Percentiles rank a stretch among this genome's conserved stretches.
Conservation (phyloP, 768 basidiomycete genomes). For the Pholiota microspora region DNA sequence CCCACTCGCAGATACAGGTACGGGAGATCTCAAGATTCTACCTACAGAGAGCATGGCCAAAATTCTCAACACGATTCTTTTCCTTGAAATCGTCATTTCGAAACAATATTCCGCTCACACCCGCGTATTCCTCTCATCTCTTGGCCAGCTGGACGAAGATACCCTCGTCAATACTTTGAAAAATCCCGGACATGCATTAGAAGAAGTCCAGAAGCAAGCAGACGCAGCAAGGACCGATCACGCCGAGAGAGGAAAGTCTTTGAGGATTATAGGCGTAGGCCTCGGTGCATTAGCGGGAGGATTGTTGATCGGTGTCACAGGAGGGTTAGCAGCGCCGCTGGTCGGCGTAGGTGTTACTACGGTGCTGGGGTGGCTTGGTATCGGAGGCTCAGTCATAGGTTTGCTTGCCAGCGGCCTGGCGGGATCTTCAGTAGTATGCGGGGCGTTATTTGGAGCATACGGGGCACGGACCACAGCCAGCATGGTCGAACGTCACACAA, state of each 20-base stretch:
- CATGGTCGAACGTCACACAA: constrained; percentile 49
- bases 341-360: constrained; percentile 53
- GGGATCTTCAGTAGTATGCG: constrained; percentile 53
- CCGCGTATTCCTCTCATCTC: constrained; percentile 39
- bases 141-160: constrained; percentile 42
- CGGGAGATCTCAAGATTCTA: constrained; percentile 32
- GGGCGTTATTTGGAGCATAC: constrained; percentile 57
- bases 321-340: constrained; percentile 56
- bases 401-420: constrained; percentile 52
- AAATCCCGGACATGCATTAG: constrained; percentile 43
- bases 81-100: constrained; percentile 45
- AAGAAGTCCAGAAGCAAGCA: constrained; percentile 41
- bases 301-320: constrained; percentile 54
- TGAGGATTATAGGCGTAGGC: constrained; percentile 48
- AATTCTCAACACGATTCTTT: constrained; percentile 48
- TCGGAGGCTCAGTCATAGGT: constrained; percentile 52
- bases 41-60: constrained; percentile 38
- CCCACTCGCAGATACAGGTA: constrained; percentile 44
- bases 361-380: constrained; percentile 47
- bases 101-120: constrained; percentile 52
- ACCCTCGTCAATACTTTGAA: constrained; percentile 44
- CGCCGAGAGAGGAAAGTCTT: constrained; percentile 36
- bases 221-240: constrained; percentile 38
- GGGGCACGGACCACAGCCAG: constrained; percentile 46
- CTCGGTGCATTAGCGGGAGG: constrained; percentile 54